Evolutionary conservation across 176 grass and related monocot genomes (phyloP), one percentile per base, ranked within the genome.

Genomic region (Raddia distichophylla): DNA sequence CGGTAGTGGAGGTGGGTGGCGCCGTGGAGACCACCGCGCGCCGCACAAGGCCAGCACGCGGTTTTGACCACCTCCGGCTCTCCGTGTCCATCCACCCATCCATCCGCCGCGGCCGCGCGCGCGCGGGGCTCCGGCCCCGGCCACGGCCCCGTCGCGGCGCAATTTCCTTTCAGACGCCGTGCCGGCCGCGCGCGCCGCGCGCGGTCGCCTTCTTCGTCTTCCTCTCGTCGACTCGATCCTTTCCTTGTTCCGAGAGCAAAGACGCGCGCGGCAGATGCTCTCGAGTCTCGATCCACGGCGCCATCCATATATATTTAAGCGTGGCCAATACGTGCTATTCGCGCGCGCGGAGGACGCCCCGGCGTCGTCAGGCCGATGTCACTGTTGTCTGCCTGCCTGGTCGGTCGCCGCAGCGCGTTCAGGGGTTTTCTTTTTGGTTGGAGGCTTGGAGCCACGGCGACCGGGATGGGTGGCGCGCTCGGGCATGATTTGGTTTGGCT

Each of bases 11-110:
- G 78, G 53, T 81, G 70, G 53, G 71, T 76, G 78, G 72, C 35
- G 45, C 55, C 67, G 79, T 82, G 85, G 85, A 70, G 34, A 7
- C 85, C 72, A 87, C 85, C 55, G 18, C 51, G 55, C 55, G 55
- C 12, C 15, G 54, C 35, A 40, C 52, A 43, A 58, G 20, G 20
- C 27, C 54, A 19, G 60, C 54, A 69, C 85, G 37, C 85, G 55
- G 78, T 47, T 69, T 87, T 82, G 72, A 76, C 72, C 56, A 5
- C 56, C 71, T 16, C 1, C 49, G 17, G 70, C 53, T 49, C 70
- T 37, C 50, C 71, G 49, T 35, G 49, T 13, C 43, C 47, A 59
- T 48, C 72, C 53, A 17, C 10, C 43, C 8, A 8, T 44, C 16
- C 8, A 8, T 27, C 22, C 33, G 22, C 17, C 15, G 22, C 14